Evolutionary conservation across 2,329 filamentous ascomycete genomes (phyloP).

Genomic region (Knufia fluminis): DNA sequence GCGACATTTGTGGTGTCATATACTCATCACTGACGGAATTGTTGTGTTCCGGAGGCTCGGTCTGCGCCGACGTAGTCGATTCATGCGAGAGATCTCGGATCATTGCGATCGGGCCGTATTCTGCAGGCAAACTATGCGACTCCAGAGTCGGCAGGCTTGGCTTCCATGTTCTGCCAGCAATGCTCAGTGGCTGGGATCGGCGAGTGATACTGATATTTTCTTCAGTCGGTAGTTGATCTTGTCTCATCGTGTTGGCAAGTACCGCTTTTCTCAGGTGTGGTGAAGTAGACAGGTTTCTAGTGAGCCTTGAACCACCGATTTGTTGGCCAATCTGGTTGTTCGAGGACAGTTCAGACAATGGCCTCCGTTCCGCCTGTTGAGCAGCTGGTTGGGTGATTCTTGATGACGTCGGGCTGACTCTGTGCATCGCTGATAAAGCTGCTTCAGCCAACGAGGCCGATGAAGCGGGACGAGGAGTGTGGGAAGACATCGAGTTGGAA

Average conservation of each 20-base stretch:
- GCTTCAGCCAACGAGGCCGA: slow-evolving; percentile 30
- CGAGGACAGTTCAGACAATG: slow-evolving; percentile 23
- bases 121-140: slow-evolving; percentile 16
- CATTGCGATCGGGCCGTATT: slow-evolving; percentile 26
- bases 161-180: background rate
- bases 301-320: slow-evolving; percentile 15
- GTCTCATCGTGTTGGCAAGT: slow-evolving; percentile 14
- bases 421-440: slow-evolving; percentile 32
- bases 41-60: slow-evolving; percentile 21
- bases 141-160: slow-evolving; percentile 6
- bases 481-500: slow-evolving; percentile 11
- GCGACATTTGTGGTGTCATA: slow-evolving; percentile 6
- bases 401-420: slow-evolving; percentile 27
- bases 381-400: slow-evolving; percentile 17
- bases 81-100: slow-evolving; percentile 24
- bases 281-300: slow-evolving; percentile 15
- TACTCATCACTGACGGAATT: slow-evolving; percentile 1
- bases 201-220: slow-evolving; percentile 16
- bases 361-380: slow-evolving; percentile 9
- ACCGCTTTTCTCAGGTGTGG: slow-evolving; percentile 16
- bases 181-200: background rate
- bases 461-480: slow-evolving; percentile 19
- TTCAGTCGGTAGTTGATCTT: slow-evolving; percentile 9
- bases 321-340: slow-evolving; percentile 26
- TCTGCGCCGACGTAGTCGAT: slow-evolving; percentile 22